These are phyloP conservation scores for Fusarium foetens DNA, from an alignment of 2,329 filamentous ascomycete genomes.

Conservation along the genomic window DNA sequence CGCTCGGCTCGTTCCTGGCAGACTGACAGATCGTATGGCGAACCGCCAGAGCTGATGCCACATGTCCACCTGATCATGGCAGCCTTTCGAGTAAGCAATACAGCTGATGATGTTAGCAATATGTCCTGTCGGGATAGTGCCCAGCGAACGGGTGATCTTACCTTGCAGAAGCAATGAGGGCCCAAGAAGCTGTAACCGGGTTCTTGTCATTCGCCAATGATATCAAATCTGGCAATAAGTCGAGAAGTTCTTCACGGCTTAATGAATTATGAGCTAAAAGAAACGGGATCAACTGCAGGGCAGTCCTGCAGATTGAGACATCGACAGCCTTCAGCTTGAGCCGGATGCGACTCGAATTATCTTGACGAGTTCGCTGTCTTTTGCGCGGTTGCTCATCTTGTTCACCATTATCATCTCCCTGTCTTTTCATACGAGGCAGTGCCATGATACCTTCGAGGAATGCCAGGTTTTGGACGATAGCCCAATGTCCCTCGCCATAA, in stretches of 20 bases:
- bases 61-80: conserved; percentile 52
- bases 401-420: conserved; percentile 40
- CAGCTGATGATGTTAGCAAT: conserved; percentile 48
- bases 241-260: conserved; percentile 61
- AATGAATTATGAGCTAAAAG: conserved; percentile 60
- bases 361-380: conserved; percentile 56
- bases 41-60: conserved; percentile 85
- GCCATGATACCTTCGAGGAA: conserved; percentile 63
- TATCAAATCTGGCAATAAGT: conserved; percentile 67
- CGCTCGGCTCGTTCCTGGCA: conserved; percentile 76
- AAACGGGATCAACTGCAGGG: conserved; percentile 68
- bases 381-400: conserved; percentile 63
- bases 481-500: conserved; percentile 69
- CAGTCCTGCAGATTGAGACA: conserved; percentile 58
- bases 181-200: conserved; percentile 76
- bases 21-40: conserved; percentile 75
- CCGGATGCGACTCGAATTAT: conserved; percentile 56
- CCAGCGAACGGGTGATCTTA: conserved; percentile 51
- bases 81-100: conserved; percentile 36
- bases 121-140: conserved; percentile 5
- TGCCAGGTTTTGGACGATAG: conserved; percentile 67
- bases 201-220: conserved; percentile 76
- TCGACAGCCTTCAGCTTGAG: conserved; percentile 60
- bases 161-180: conserved; percentile 84
- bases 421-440: conserved; percentile 38